phyloP scores from a whole-genome alignment of 2,329 filamentous ascomycete genomes.

The Camillea tinctor region DNA sequence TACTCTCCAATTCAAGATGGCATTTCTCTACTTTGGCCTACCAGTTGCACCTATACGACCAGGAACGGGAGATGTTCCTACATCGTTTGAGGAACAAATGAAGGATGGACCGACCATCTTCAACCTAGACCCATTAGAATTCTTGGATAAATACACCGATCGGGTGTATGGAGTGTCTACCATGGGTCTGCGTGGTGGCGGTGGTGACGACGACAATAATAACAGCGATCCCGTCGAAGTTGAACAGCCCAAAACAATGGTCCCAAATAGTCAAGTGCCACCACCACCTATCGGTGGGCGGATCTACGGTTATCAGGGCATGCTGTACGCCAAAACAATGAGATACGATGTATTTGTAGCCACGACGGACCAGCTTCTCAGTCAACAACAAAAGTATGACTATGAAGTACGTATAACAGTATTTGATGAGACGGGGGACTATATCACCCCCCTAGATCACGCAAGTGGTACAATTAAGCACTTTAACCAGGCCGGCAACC shows the following conservation, averaged over 20 bases:
- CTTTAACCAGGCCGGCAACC: not conserved
- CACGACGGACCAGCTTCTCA: conserved; percentile 16
- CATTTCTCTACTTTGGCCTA: conserved; percentile 48
- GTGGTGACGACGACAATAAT: not conserved
- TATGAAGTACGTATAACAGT: conserved; percentile 18
- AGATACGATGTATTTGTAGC: conserved; percentile 10
- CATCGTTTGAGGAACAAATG: conserved; percentile 12
- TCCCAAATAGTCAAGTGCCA: not conserved
- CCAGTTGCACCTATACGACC: conserved; percentile 41
- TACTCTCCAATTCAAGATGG: conserved; percentile 40
- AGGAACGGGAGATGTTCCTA: conserved; percentile 11
- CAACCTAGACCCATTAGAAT: conserved; percentile 18
- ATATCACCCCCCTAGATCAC: not conserved
- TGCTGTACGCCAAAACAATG: not conserved
- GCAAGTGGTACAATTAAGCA: conserved; percentile 13
- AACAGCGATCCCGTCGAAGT: not conserved
- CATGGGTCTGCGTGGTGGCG: conserved; percentile 18
- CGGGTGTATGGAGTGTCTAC: conserved; percentile 1
- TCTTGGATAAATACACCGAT: conserved; percentile 21
- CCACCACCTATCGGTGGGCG: not conserved
- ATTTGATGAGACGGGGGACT: conserved; percentile 8
- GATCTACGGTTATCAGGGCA: conserved; percentile 11
- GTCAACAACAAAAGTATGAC: conserved; percentile 8
- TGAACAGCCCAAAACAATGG: not conserved
- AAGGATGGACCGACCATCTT: conserved; percentile 1